Evolutionary conservation across 2,329 filamentous ascomycete species (phyloP), one percentile per base, ranked within the genome.

Genomic region (Scedosporium apiospermum): DNA sequence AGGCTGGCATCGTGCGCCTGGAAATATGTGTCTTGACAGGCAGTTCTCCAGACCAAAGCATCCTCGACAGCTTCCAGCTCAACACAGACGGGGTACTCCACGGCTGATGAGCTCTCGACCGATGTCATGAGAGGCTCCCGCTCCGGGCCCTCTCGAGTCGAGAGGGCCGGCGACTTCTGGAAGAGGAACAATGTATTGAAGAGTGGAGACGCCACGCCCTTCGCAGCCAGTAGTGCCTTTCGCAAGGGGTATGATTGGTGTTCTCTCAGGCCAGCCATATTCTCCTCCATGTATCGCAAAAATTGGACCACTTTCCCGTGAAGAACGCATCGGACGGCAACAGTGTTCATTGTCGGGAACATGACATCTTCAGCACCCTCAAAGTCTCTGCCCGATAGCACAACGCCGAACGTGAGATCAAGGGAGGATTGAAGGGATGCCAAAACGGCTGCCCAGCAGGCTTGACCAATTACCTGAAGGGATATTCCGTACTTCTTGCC

Each of bases 291-390:
- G 69, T 93, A 89, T 12, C 77, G 79, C 30, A 96, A 74, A 74
- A 96, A 87, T 0, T 86, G 81, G 0, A 72, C 66, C 0, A 82
- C 75, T 0, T 80, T 85, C 1, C 90, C 90, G 67, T 95, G 89
- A 2, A 96, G 71, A 2, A 93, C 80, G 1, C 82, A 82, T 10
- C 92, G 82, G 6, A 96, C 79, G 0, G 88, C 84, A 0, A 96
- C 86, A 0, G 93, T 96, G 69, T 96, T 97, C 90, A 97, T 96
- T 0, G 89, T 91, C 0, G 93, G 93, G 68, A 96, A 97, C 70
- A 93, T 80, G 12, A 93, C 74, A 27, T 83, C 73, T 53, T 89
- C 83, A 0, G 85, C 82, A 16, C 83, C 81, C 57, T 89, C 87
- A 9, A 85, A 86, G 63, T 95, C 90, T n/a, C 93, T 83, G 16